phyloP scores from a whole-genome alignment of 2,329 filamentous ascomycete genomes.

The Fusarium virguliforme region DNA sequence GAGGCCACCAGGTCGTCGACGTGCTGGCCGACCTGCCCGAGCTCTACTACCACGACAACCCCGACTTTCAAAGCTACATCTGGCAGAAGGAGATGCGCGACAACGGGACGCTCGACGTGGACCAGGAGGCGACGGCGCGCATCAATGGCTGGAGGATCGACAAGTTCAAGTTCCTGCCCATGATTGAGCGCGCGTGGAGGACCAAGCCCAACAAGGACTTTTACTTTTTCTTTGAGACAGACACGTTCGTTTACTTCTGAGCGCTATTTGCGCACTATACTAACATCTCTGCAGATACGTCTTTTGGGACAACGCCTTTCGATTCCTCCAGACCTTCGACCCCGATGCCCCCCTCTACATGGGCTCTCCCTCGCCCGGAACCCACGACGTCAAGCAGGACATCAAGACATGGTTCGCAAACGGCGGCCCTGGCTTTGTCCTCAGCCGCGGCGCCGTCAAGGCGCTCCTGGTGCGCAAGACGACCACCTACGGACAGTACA shows the following conservation, averaged over 20 bases:
- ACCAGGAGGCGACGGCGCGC: conserved; percentile 52
- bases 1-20: conserved; percentile 62
- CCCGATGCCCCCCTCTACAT: conserved; percentile 63
- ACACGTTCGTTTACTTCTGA: conserved; percentile 61
- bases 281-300: conserved; percentile 45
- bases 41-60: conserved; percentile 57
- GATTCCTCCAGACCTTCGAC: conserved; percentile 66
- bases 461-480: conserved; percentile 56
- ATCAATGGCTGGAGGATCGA: conserved; percentile 68
- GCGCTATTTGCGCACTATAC: too few species aligned
- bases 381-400: conserved; percentile 51
- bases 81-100: conserved; percentile 57
- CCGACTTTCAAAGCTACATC: conserved; percentile 59
- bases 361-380: conserved; percentile 64
- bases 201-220: conserved; percentile 65
- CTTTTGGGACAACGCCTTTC: conserved; percentile 63
- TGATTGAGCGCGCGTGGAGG: conserved; percentile 67
- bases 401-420: conserved; percentile 64
- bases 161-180: conserved; percentile 72
- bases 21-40: conserved; percentile 64
- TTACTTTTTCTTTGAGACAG: conserved; percentile 72
- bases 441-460: conserved; percentile 63
- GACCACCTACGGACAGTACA: conserved; percentile 56
- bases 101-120: conserved; percentile 54
- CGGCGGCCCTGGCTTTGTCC: conserved; percentile 65